Evolutionary conservation across 1,139 yeast species (phyloP).

Genomic region (Scheffersomyces insectosa): DNA sequence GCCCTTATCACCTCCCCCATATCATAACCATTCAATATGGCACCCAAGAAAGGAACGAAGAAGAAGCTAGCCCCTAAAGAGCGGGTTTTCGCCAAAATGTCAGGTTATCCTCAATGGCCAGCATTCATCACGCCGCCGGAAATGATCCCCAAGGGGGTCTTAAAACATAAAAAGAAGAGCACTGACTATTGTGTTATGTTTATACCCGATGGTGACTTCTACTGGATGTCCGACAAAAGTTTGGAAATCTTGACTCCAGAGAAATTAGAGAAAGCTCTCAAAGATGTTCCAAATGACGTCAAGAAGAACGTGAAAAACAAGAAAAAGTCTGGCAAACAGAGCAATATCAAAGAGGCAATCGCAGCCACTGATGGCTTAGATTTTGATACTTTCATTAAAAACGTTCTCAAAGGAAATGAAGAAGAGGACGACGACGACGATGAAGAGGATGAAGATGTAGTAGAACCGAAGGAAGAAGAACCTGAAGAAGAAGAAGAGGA

Average conservation of each 20-base stretch:
- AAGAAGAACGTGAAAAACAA: conserved; percentile 17
- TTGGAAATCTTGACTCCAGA: conserved; percentile 34
- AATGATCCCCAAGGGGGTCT: conserved; percentile 39
- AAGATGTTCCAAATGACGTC: conserved; percentile 30
- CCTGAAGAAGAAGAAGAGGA: conserved; percentile 18
- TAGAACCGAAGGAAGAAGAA: conserved; percentile 26
- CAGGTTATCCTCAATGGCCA: conserved; percentile 53
- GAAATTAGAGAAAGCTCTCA: conserved; percentile 27
- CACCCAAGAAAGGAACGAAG: conserved; percentile 24
- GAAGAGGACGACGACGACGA: conserved; percentile 28
- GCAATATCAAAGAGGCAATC: conserved; percentile 41
- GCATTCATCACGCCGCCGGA: conserved; percentile 47
- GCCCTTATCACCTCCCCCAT: neutral
- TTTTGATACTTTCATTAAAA: conserved; percentile 41
- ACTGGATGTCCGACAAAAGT: conserved; percentile 46
- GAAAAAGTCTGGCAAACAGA: conserved; percentile 27
- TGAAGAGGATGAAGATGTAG: conserved; percentile 31
- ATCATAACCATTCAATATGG: conserved; percentile 16
- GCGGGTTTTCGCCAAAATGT: conserved; percentile 49
- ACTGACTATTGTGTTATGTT: conserved; percentile 46
- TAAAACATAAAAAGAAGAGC: conserved; percentile 39
- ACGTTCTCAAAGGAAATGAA: conserved; percentile 23
- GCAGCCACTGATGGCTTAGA: conserved; percentile 39
- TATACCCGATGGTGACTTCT: conserved; percentile 50
- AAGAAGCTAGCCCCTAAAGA: conserved; percentile 31